Evolutionary conservation across 2,329 filamentous ascomycete genomes (phyloP).

Genomic region (Talaromyces pinophilus): DNA sequence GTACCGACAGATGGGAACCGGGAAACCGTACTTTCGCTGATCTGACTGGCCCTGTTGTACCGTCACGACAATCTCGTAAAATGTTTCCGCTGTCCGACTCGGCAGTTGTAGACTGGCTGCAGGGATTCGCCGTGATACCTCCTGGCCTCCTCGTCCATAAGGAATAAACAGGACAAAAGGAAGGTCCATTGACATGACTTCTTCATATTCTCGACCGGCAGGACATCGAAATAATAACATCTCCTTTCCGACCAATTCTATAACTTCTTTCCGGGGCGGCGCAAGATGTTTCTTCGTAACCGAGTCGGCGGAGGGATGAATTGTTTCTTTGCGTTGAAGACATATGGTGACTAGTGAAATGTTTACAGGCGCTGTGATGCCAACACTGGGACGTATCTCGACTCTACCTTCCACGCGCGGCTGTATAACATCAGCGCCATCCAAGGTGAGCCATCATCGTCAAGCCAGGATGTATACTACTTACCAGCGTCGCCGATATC

Average conservation of each 20-base stretch:
- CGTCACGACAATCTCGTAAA: constrained; percentile 92
- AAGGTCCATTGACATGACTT: constrained; percentile 91
- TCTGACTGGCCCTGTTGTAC: constrained; percentile 86
- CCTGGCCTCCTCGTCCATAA: constrained; percentile 86
- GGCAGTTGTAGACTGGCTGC: constrained; percentile 88
- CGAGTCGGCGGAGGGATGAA: constrained; percentile 93
- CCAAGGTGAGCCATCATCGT: not conserved
- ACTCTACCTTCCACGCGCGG: constrained; percentile 97
- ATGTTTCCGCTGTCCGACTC: constrained; percentile 93
- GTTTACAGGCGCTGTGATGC: constrained; percentile 83
- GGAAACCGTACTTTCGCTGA: constrained; percentile 88
- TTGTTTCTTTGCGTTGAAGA: constrained; percentile 89
- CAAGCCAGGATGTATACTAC: constrained; percentile 40
- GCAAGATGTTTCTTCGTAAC: constrained; percentile 89
- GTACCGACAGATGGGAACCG: constrained; percentile 87
- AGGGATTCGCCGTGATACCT: constrained; percentile 84
- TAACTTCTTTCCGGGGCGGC: constrained; percentile 84
- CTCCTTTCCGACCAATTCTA: constrained; percentile 93
- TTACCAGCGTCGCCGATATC: constrained; percentile 93
- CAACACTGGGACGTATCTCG: constrained; percentile 84
- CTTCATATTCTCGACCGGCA: constrained; percentile 80
- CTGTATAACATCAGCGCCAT: constrained; percentile 50
- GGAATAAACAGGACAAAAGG: constrained; percentile 98
- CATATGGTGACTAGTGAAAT: constrained; percentile 93
- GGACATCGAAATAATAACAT: constrained; percentile 86